These are phyloP conservation scores for Fusarium torreyae DNA, from an alignment of 2,329 filamentous ascomycete genomes.

Conservation along the genomic window DNA sequence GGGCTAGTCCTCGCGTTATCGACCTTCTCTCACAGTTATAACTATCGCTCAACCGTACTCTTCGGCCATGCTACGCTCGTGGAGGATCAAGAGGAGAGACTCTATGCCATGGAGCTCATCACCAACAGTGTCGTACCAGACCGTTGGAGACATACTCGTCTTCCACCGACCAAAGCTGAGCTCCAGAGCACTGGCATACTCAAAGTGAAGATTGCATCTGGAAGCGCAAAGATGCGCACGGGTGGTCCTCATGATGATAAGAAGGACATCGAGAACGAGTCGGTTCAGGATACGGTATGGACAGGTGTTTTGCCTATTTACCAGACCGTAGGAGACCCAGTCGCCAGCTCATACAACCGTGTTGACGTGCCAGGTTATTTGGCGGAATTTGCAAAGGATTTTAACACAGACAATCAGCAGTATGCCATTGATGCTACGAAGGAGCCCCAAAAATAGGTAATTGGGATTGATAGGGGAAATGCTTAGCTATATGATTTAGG, in stretches of 20 bases:
- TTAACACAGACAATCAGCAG: slow-evolving; percentile 56
- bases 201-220: slow-evolving; percentile 76
- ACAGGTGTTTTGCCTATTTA: slow-evolving; percentile 75
- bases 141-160: slow-evolving; percentile 78
- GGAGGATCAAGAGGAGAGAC: slow-evolving; percentile 76
- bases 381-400: slow-evolving; percentile 56
- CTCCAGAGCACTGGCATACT: slow-evolving; percentile 82
- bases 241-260: slow-evolving; percentile 73
- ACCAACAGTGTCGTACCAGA: slow-evolving; percentile 80
- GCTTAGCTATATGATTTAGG: slow-evolving; percentile 2
- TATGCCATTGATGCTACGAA: slow-evolving; percentile 48
- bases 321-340: slow-evolving; percentile 73
- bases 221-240: slow-evolving; percentile 81
- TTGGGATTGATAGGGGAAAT: not conserved
- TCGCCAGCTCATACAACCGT: slow-evolving; percentile 72
- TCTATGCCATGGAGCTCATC: slow-evolving; percentile 84
- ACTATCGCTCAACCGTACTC: slow-evolving; percentile 85
- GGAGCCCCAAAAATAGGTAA: slow-evolving; percentile 23
- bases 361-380: slow-evolving; percentile 76
- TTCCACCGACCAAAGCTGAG: slow-evolving; percentile 81
- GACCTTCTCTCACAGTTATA: slow-evolving; percentile 86
- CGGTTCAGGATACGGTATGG: slow-evolving; percentile 63
- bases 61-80: slow-evolving; percentile 82
- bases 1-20: slow-evolving; percentile 85
- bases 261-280: slow-evolving; percentile 62